Percentiles rank a stretch among this genome's conserved stretches.
Evolutionary conservation across 1,284 basidiomycete genomes (phyloP).

Genomic region (Coniferiporia sulphurascens): DNA sequence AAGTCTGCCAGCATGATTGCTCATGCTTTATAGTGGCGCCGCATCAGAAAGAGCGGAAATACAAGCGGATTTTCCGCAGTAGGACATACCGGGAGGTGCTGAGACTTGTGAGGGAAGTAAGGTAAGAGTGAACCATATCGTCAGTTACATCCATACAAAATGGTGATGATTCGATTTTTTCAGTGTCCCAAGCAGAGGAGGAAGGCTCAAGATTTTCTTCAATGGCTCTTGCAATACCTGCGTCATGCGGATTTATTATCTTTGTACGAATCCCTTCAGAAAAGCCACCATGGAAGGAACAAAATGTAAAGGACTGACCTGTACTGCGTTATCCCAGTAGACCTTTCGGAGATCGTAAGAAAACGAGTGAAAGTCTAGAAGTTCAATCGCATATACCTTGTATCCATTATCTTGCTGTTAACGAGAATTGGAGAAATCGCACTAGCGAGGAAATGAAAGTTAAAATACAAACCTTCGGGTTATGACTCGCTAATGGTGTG

Average conservation of each 20-base stretch:
- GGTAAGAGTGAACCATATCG: slow-evolving; percentile 57
- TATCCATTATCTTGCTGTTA: slow-evolving; percentile 78
- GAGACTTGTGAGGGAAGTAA: slow-evolving; percentile 40
- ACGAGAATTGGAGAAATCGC: neutral
- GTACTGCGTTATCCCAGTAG: slow-evolving; percentile 82
- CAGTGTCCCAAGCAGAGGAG: slow-evolving; percentile 42
- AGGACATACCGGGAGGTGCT: slow-evolving; percentile 39
- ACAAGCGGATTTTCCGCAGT: neutral
- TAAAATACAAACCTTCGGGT: slow-evolving; percentile 83
- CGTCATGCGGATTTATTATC: slow-evolving; percentile 81
- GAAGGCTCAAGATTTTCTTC: slow-evolving; percentile 52
- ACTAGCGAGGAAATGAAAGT: neutral
- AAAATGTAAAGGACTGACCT: too few species aligned
- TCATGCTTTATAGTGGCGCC: neutral
- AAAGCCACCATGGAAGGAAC: too few species aligned
- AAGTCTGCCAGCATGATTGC: slow-evolving; percentile 21
- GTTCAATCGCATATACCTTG: slow-evolving; percentile 44
- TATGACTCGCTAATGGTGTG: slow-evolving; percentile 61
- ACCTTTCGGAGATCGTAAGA: slow-evolving; percentile 40
- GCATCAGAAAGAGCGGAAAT: neutral
- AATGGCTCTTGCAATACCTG: slow-evolving; percentile 66
- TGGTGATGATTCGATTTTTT: slow-evolving; percentile 33
- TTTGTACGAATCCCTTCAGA: slow-evolving; percentile 29
- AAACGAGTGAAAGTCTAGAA: neutral
- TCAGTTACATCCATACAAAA: slow-evolving; percentile 54